Evolutionary conservation across 768 basidiomycete species (phyloP).

Genomic region (Rhizopogon vulgaris): DNA sequence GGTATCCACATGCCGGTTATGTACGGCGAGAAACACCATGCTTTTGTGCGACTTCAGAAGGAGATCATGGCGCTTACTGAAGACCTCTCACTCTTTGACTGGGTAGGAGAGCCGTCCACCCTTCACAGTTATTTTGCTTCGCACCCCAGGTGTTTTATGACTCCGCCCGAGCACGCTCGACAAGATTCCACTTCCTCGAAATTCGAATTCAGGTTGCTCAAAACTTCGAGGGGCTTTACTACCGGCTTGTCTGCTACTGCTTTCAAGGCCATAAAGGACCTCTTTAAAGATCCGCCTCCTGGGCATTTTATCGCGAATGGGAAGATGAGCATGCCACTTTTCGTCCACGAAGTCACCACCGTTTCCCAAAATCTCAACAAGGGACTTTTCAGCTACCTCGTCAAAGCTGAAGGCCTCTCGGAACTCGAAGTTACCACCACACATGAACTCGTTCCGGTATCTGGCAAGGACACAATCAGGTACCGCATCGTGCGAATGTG

Average conservation of each 20-base stretch:
- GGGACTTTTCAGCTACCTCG: constrained; percentile 9
- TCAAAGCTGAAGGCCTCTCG: constrained; percentile 15
- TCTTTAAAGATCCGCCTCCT: constrained; percentile 18
- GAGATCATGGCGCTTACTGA: constrained; percentile 20
- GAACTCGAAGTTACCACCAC: constrained; percentile 12
- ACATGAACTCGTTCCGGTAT: constrained; percentile 1
- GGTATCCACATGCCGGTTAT: constrained; percentile 20
- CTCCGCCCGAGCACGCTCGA: not conserved
- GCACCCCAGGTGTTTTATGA: constrained; percentile 17
- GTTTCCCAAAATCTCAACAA: not conserved
- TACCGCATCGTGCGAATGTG: constrained; percentile 17
- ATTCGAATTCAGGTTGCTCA: constrained; percentile 7
- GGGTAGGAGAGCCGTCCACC: constrained; percentile 13
- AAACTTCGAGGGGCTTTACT: constrained; percentile 4
- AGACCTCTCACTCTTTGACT: constrained; percentile 20
- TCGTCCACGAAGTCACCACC: constrained; percentile 6
- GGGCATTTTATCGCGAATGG: constrained; percentile 25
- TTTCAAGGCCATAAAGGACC: constrained; percentile 12
- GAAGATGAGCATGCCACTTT: constrained; percentile 14
- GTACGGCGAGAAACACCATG: constrained; percentile 23
- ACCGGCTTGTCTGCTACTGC: constrained; percentile 11
- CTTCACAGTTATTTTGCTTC: constrained; percentile 21
- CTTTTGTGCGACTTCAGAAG: constrained; percentile 21
- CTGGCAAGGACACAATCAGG: constrained; percentile 3
- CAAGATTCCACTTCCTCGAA: not conserved